A percentile compares a stretch with the other conserved stretches of the same genome.
phyloP scores from a whole-genome alignment of 768 basidiomycete species.

The Naganishia randhawae region DNA sequence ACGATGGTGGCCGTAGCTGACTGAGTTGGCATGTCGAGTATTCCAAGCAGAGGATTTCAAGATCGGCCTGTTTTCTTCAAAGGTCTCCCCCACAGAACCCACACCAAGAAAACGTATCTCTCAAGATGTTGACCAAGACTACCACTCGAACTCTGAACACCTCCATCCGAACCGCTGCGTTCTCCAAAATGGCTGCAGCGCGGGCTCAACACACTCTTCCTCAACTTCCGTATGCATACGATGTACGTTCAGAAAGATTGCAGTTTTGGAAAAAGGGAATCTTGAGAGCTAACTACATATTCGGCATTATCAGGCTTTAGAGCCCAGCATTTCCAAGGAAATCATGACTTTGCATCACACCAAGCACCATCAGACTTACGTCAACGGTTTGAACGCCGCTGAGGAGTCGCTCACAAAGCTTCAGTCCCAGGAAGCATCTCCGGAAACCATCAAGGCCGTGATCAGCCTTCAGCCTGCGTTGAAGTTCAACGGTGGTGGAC shows the following conservation, averaged over 20 bases:
- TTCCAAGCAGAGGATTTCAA: not conserved
- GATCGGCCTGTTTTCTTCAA: not conserved
- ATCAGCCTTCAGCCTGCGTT: slow-evolving; percentile 85
- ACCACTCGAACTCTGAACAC: slow-evolving; percentile 22
- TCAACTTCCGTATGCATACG: slow-evolving; percentile 69
- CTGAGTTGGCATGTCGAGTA: too few relatives aligned
- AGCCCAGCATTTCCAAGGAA: slow-evolving; percentile 84
- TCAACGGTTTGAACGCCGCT: slow-evolving; percentile 84
- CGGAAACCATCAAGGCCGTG: slow-evolving; percentile 65
- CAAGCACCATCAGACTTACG: slow-evolving; percentile 94
- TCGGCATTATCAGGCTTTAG: slow-evolving; percentile 57
- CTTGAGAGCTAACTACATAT: not conserved
- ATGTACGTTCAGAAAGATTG: slow-evolving; percentile 54
- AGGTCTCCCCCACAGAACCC: not conserved
- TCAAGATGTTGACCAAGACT: slow-evolving; percentile 20
- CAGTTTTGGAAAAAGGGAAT: not conserved
- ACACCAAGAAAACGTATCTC: not conserved
- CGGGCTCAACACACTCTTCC: slow-evolving; percentile 67
- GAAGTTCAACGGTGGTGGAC: slow-evolving; percentile 95
- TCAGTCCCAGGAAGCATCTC: slow-evolving; percentile 45
- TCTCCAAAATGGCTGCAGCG: slow-evolving; percentile 19
- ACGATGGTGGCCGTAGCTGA: not conserved
- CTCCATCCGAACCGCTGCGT: slow-evolving; percentile 9
- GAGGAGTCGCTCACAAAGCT: slow-evolving; percentile 68
- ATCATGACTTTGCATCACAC: slow-evolving; percentile 94